phyloP scores from a whole-genome alignment of 371 early-diverging fungal genomes.

The Mortierella sp. region DNA sequence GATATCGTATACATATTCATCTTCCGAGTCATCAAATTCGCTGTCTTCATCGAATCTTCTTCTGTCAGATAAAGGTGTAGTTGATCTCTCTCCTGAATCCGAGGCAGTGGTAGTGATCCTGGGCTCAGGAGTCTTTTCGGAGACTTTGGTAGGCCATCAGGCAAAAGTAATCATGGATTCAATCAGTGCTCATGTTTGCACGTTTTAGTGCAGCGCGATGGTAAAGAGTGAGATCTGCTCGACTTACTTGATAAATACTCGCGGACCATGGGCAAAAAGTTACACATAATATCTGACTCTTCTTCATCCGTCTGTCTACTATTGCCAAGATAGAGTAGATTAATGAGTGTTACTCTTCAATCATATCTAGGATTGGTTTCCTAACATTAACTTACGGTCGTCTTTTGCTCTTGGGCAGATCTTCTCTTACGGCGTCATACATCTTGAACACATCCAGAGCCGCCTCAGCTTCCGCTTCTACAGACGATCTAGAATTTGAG shows the following conservation, averaged over 20 bases:
- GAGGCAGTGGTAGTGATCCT: slow-evolving; percentile 11
- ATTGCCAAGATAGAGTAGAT: slow-evolving; percentile 14
- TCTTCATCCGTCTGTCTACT: slow-evolving; percentile 58
- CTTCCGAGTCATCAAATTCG: slow-evolving; percentile 58
- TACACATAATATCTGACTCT: slow-evolving; percentile 74
- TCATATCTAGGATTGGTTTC: neutral
- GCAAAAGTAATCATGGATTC: neutral
- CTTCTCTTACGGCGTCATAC: slow-evolving; percentile 78
- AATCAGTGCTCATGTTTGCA: too few species aligned
- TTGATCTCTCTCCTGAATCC: neutral
- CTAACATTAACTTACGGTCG: slow-evolving; percentile 24
- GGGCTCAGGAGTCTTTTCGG: slow-evolving; percentile 25
- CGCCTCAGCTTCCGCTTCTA: slow-evolving; percentile 43
- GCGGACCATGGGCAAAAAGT: slow-evolving; percentile 81
- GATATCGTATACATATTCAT: slow-evolving; percentile 72
- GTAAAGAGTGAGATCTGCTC: neutral
- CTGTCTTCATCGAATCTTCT: slow-evolving; percentile 27
- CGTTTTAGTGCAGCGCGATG: neutral
- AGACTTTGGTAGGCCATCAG: slow-evolving; percentile 21
- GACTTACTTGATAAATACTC: slow-evolving; percentile 73
- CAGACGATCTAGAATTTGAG: slow-evolving; percentile 23
- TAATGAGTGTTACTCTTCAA: neutral
- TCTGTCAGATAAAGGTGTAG: neutral
- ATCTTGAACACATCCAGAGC: slow-evolving; percentile 67
- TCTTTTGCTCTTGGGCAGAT: slow-evolving; percentile 58